phyloP scores from a whole-genome alignment of 305 asterid genomes.

The Fraxinus platypoda region DNA sequence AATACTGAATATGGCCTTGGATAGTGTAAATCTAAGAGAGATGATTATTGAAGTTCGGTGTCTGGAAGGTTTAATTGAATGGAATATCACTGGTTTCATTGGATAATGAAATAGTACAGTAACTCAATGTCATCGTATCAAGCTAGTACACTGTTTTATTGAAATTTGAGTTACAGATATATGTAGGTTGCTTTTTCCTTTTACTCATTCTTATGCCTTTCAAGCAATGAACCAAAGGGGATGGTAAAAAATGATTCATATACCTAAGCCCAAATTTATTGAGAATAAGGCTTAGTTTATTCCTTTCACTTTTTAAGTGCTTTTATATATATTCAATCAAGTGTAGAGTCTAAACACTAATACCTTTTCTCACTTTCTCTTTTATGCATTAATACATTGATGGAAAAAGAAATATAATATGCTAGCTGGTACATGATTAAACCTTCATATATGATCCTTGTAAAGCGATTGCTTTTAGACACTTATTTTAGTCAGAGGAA shows the following conservation, averaged over 20 bases:
- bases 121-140: background rate
- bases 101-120: background rate
- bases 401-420: background rate
- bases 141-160: background rate
- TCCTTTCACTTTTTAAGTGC: background rate
- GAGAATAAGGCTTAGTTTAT: background rate
- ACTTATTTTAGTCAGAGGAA: background rate
- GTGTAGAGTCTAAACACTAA: background rate
- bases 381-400: background rate
- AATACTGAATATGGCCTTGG: background rate
- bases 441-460: background rate
- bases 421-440: background rate
- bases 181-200: background rate
- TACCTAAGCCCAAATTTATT: background rate
- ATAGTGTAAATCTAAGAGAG: background rate
- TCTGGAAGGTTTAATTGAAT: constrained; percentile 3
- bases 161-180: background rate
- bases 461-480: background rate
- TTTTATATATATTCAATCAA: background rate
- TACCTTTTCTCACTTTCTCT: background rate
- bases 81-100: background rate
- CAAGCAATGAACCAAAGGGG: background rate
- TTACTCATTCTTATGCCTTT: background rate
- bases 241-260: background rate
- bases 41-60: background rate